Evolutionary conservation across 441 rosid species (phyloP).

Genomic region (Caryocar brasiliense): DNA sequence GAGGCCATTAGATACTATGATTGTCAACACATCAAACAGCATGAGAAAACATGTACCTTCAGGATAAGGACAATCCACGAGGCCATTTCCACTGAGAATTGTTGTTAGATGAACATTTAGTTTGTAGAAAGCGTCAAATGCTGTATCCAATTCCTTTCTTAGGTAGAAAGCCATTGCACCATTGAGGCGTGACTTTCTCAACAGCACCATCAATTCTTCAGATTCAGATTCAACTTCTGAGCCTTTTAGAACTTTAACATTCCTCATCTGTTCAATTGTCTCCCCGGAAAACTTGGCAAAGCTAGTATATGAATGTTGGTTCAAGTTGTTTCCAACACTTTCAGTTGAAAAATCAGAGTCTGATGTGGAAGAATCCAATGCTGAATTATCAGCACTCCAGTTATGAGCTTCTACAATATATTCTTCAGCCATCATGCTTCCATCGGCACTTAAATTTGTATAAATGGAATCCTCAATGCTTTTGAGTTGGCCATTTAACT

Average conservation of each 20-base stretch:
- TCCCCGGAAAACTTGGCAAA: slow-evolving; percentile 7
- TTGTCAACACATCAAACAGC: slow-evolving; percentile 8
- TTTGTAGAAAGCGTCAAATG: slow-evolving; percentile 33
- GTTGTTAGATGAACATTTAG: slow-evolving; percentile 23
- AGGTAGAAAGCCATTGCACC: slow-evolving; percentile 20
- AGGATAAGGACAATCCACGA: slow-evolving; percentile 11
- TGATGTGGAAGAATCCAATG: slow-evolving; percentile 47
- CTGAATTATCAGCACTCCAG: slow-evolving; percentile 43
- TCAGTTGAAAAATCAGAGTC: slow-evolving; percentile 40
- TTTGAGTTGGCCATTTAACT: slow-evolving; percentile 30
- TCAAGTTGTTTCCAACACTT: slow-evolving; percentile 19
- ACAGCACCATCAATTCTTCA: not conserved
- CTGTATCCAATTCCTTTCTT: slow-evolving; percentile 39
- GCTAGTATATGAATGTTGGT: slow-evolving; percentile 10
- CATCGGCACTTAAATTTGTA: slow-evolving; percentile 16
- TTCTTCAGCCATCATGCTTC: slow-evolving; percentile 26
- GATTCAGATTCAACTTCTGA: slow-evolving; percentile 16
- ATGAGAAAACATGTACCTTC: slow-evolving; percentile 35
- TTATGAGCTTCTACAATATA: slow-evolving; percentile 31
- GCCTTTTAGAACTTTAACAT: slow-evolving; percentile 18
- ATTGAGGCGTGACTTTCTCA: slow-evolving; percentile 7
- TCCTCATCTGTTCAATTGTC: slow-evolving; percentile 13
- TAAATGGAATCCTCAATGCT: slow-evolving; percentile 24
- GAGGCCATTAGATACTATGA: slow-evolving; percentile 12
- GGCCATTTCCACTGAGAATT: slow-evolving; percentile 18